Evolutionary conservation across 257 asterid genomes (phyloP).

Genomic region (Voacanga thouarsii): DNA sequence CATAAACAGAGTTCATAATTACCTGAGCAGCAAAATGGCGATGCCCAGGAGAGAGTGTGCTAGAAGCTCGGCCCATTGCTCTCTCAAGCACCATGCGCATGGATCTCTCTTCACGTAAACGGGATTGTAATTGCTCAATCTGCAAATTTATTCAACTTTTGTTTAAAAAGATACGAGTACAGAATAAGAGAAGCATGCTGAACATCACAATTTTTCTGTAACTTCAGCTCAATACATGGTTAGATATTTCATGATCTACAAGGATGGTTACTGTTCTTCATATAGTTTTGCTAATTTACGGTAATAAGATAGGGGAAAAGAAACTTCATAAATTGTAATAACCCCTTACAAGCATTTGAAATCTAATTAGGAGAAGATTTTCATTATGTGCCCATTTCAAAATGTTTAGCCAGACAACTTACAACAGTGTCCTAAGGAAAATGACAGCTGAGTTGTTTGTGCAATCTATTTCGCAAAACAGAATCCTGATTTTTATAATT

Average conservation of each 20-base stretch:
- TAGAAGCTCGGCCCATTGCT: conserved; percentile 68
- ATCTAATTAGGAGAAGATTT: too few species aligned
- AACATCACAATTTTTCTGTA: background rate
- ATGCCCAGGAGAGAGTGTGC: conserved; percentile 65
- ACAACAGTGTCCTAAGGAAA: background rate
- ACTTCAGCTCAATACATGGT: background rate
- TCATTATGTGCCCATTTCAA: background rate
- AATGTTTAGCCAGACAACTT: background rate
- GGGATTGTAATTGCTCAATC: conserved; percentile 53
- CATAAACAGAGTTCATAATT: conserved; percentile 4
- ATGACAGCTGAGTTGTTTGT: background rate
- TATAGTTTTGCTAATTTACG: background rate
- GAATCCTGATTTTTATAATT: background rate
- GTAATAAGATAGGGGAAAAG: background rate
- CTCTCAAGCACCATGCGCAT: conserved; percentile 59
- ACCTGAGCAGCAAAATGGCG: conserved; percentile 57
- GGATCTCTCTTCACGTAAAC: conserved; percentile 55
- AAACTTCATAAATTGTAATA: background rate
- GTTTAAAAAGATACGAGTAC: background rate
- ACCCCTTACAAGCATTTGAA: background rate
- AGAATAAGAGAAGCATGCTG: background rate
- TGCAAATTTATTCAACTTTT: conserved; percentile 19
- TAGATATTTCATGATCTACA: background rate
- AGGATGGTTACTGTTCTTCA: background rate
- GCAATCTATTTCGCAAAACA: background rate